Base-by-base conservation (phyloP, 2,329 filamentous ascomycete species). In the Daldinia sp. region DNA sequence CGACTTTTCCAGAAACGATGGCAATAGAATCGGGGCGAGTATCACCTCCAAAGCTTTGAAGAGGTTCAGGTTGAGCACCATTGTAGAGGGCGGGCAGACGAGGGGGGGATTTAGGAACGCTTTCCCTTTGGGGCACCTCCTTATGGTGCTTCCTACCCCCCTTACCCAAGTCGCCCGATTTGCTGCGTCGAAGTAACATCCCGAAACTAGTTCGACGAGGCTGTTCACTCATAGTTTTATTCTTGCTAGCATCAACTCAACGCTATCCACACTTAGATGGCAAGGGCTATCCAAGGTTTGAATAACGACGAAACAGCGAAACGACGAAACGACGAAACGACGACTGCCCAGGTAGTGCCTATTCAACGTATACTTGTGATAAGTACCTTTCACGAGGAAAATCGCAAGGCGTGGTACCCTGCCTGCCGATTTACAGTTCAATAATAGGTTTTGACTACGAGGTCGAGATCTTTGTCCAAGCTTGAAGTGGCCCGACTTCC, bases 91-190 rank as follows among this genome's bases (percentile, higher is more conserved):
- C 77, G 21, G 85, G 85, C 27, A 87, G 79, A 69, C 84, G 84
- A 60, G 89, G 89, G 58, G 88, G 85, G 50, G 82, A 81, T 72
- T 82, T 82, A 39, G 87, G 83, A 35, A 88, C 81, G 63, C 80
- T 75, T 58, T 83, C 79, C 61, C 80, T 81, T 73, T 86, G 85
- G 50, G 83, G 82, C 74, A 85, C 82, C 69, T 81, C 82, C 53
- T 71, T 80, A 58, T 76, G 78, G 74, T 77, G 85, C 81, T 82
- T 84, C 76, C 77, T 82, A 72, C 81, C 81, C 65, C 78, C 79
- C 60, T 79, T 80, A 15, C 76, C 75, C 19, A 85, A 72, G 30
- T 87, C 84, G 30, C 80, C 81, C 13, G 83, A 86, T 73, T 85
- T 86, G 67, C 81, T 80, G 64, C 84, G 82, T 71, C 83, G 82